Conservation (phyloP, 1,139 yeast species). For the Suzukiozyma palmioleophila region DNA sequence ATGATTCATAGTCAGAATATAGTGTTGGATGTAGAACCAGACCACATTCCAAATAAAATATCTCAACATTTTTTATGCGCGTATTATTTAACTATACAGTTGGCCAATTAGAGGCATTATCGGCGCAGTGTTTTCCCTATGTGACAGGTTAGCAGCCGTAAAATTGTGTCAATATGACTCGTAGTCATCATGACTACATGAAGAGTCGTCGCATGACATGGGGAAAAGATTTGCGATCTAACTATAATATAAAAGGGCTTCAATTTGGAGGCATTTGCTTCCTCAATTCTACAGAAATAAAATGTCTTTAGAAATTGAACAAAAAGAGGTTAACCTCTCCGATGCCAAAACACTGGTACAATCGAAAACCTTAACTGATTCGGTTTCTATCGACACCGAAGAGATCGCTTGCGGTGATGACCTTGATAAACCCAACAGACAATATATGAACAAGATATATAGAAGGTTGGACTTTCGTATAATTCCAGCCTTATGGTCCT, state of each 20-base stretch:
- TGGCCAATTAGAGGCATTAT: background rate
- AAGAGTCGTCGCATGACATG: too few relatives aligned
- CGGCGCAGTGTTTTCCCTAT: background rate
- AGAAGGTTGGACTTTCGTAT: conserved; percentile 64
- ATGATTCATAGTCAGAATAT: background rate
- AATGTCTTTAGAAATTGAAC: too few relatives aligned
- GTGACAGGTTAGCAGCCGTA: background rate
- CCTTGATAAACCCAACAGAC: conserved; percentile 8
- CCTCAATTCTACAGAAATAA: too few relatives aligned
- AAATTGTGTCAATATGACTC: background rate
- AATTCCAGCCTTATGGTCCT: conserved; percentile 79
- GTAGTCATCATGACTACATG: too few relatives aligned
- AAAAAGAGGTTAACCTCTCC: too few relatives aligned
- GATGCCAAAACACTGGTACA: too few relatives aligned
- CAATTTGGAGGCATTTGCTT: too few relatives aligned
- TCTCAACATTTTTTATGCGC: background rate
- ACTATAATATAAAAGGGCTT: too few relatives aligned
- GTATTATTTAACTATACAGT: background rate
- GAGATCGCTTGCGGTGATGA: conserved; percentile 4
- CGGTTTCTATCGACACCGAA: background rate
- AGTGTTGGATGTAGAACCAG: background rate
- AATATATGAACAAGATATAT: conserved; percentile 55
- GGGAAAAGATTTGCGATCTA: too few relatives aligned
- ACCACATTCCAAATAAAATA: background rate
- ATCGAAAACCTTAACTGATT: too few relatives aligned